Conservation (phyloP, 2,329 filamentous ascomycete species). For the Ambrosiella xylebori region DNA sequence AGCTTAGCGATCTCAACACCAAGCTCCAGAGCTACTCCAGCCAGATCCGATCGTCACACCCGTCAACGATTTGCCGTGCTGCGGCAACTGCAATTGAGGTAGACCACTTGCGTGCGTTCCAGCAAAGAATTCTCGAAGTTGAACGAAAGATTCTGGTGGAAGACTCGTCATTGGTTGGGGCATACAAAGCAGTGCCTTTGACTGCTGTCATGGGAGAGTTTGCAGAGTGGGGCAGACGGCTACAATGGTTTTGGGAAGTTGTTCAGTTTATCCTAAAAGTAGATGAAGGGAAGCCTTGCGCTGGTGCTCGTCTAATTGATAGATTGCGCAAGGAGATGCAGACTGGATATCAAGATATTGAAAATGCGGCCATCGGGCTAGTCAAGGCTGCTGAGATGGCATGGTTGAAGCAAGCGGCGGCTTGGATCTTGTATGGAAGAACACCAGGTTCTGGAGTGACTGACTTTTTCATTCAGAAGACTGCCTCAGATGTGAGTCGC, state of each 20-base stretch:
- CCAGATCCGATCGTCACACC: slow-evolving; percentile 13
- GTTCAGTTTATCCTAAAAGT: slow-evolving; percentile 20
- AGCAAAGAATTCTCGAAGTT: slow-evolving; percentile 67
- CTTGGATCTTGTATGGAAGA: slow-evolving; percentile 80
- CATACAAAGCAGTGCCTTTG: slow-evolving; percentile 82
- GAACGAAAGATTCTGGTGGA: slow-evolving; percentile 60
- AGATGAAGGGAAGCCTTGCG: slow-evolving; percentile 25
- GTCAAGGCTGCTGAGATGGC: slow-evolving; percentile 68
- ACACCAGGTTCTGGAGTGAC: slow-evolving; percentile 57
- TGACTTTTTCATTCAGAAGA: slow-evolving; percentile 55
- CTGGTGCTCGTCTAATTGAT: slow-evolving; percentile 61
- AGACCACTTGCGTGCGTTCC: slow-evolving; percentile 62
- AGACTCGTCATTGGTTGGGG: slow-evolving; percentile 68
- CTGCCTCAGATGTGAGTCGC: slow-evolving; percentile 13
- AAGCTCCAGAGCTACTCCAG: slow-evolving; percentile 56
- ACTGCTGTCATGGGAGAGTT: slow-evolving; percentile 74
- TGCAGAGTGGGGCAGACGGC: slow-evolving; percentile 63
- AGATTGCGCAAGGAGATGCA: slow-evolving; percentile 57
- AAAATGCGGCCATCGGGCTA: slow-evolving; percentile 55
- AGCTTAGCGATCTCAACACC: slow-evolving; percentile 62
- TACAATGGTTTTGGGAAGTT: slow-evolving; percentile 74
- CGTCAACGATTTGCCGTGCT: slow-evolving; percentile 58
- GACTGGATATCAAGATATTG: slow-evolving; percentile 79
- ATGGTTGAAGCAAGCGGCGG: slow-evolving; percentile 79
- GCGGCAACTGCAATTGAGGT: slow-evolving; percentile 63